Conservation (phyloP, 805 yeast species). For the Myxozyma vanderwaltii region DNA sequence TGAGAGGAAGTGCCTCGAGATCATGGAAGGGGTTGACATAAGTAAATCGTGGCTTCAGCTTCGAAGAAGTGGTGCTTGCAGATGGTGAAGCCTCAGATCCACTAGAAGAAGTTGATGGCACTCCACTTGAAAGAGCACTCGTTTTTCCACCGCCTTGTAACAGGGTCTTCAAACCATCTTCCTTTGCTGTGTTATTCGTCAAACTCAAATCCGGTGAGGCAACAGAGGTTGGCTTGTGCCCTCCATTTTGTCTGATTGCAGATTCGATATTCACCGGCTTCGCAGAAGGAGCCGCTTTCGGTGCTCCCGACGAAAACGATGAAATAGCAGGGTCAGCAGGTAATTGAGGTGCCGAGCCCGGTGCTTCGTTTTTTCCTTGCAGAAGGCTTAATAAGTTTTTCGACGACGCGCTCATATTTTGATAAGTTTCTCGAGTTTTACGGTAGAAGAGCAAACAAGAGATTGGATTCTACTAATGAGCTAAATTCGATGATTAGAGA, state of each 20-base stretch:
- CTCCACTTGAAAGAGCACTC: neutral
- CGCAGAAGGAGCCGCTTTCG: constrained; percentile 9
- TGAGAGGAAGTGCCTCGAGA: constrained; percentile 17
- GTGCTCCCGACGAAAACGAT: constrained; percentile 1
- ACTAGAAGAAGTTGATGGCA: neutral
- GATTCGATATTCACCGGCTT: constrained; percentile 4
- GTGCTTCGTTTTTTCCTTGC: constrained; percentile 7
- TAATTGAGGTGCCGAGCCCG: constrained; percentile 4
- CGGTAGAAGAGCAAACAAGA: too few species aligned
- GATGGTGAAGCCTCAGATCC: neutral
- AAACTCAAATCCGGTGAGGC: neutral
- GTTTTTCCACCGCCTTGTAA: neutral
- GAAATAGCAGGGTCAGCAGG: constrained; percentile 29
- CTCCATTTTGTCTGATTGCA: neutral
- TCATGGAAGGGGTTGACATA: constrained; percentile 27
- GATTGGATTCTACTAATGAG: too few species aligned
- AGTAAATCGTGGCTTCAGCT: constrained; percentile 21
- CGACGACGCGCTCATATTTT: constrained; percentile 10
- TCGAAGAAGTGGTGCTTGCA: neutral
- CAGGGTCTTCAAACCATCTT: constrained; percentile 9
- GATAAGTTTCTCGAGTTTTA: too few species aligned
- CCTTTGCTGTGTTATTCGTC: neutral
- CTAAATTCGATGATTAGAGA: too few species aligned
- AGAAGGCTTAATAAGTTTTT: constrained; percentile 14
- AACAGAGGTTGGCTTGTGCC: neutral